Evolutionary conservation across 139 green algal genomes (phyloP), one percentile per base, ranked within the genome.

Genomic region (Dunaliella primolecta): DNA sequence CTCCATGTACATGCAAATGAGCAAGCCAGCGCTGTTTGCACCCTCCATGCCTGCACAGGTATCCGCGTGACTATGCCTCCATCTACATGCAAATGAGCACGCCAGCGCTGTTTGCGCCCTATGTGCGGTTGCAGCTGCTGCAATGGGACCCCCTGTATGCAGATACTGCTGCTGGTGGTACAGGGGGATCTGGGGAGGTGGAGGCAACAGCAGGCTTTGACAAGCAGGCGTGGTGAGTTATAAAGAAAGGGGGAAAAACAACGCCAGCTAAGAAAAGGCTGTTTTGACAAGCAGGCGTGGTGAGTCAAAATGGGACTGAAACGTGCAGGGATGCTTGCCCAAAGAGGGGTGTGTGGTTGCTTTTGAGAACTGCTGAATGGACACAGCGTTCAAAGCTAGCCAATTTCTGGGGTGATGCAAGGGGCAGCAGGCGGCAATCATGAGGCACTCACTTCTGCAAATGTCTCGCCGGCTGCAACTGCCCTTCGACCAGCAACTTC

Each of bases 91-190:
- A 91, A 3, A 84, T 96, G 1, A 94, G 86, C 36, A 93, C 90
- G 30, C 94, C 97, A 31, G 93, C 94, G 3, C 90, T 99, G 20
- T 96, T 99, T 87, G 95, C 97, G 46, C 96, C 97, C 34, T 98
- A 95, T 88, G 96, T 98, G 32, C 89, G 96, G 27, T 87, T 98
- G 82, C 93, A 99, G 90, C 92, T 99, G 70, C 89, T 99, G 76
- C 80, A 77, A 0, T 99, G 97, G 97, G 93, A 96, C n/a, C 96
- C 96, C 30, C 85, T 99, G 57, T 93, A 89, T 76, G 82, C 82
- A 1, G 88, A 83, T 36, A 15, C 36, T 15, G 37, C 36, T 20
- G 15, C 74, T 2, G n/a, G 24, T 1, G 78, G 80, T 32, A 81
- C 36, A 25, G 81, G 27, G 81, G 84, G 36, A 71, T 34, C 55